A percentile compares a stretch with the other conserved stretches of the same genome.
Evolutionary conservation across 1,284 basidiomycete genomes (phyloP).

Genomic region (Tylopilus orsonianus): DNA sequence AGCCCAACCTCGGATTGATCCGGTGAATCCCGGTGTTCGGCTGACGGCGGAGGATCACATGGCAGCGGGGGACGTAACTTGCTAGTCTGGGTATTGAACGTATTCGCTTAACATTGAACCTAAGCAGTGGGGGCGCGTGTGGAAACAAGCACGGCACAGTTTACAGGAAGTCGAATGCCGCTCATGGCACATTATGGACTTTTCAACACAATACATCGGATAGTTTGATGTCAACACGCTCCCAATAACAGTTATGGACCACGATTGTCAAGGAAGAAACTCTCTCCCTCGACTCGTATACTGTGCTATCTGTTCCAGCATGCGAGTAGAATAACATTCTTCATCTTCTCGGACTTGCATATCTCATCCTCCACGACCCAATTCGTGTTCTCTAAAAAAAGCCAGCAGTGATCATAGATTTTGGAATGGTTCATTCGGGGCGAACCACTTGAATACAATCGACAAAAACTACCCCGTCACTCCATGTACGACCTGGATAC

Average conservation of each 20-base stretch:
- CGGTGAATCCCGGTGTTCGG: too few relatives aligned
- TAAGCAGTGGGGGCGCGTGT: not conserved
- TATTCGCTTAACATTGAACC: too few relatives aligned
- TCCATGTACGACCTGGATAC: conserved; percentile 48
- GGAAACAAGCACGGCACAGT: not conserved
- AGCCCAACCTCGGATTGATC: too few relatives aligned
- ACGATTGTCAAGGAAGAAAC: not conserved
- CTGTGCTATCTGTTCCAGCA: not conserved
- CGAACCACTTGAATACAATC: not conserved
- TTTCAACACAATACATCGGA: not conserved
- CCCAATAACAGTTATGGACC: not conserved
- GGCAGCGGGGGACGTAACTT: too few relatives aligned
- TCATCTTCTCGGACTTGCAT: not conserved
- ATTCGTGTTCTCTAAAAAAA: not conserved
- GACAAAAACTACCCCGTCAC: conserved; percentile 20
- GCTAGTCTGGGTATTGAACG: too few relatives aligned
- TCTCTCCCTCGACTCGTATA: not conserved
- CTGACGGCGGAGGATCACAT: too few relatives aligned
- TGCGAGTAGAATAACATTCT: not conserved
- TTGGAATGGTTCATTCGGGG: not conserved
- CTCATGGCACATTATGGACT: not conserved
- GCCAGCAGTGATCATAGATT: not conserved
- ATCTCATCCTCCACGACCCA: not conserved
- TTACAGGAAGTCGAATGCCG: not conserved
- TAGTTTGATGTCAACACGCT: not conserved